Evolutionary conservation across 2,329 filamentous ascomycete species (phyloP), one percentile per base, ranked within the genome.

Genomic region (Cadophora sp.): DNA sequence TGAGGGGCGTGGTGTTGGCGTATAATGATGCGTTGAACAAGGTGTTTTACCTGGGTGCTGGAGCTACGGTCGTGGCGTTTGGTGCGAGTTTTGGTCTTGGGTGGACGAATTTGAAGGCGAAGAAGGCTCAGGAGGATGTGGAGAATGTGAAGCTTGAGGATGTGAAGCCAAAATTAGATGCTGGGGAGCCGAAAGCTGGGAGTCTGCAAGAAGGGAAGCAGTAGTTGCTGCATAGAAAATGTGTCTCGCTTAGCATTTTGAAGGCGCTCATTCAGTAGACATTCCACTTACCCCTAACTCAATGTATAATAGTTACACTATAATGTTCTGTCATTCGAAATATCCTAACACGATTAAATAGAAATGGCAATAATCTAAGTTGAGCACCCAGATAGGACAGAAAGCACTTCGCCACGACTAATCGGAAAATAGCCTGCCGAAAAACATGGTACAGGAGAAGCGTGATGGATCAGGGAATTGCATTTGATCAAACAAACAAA

Each of bases 1-100:
- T 85, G 0, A 62, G 72, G 0, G 76, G 76, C 4, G 81, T 83
- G 1, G 68, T 84, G 11, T 61, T 68, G 24, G 82, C 82, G 0
- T 85, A 84, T 69, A 77, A 80, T 7, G 75, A 77, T 24, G 79
- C 71, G 2, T 56, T 73, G 75, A 70, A 64, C 24, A 64, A 55
- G 27, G 65, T 65, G 31, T 73, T 71, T 67, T 71, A 71, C 67
- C 59, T 72, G 27, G 65, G 65, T 43, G 64, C 64, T 31, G 69
- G 59, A 29, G 67, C 59, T 12, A 56, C 67, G n/a, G 68, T 26
- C 11, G 64, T 59, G 4, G 64, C 58, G 9, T 67, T 71, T 27
- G 53, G 27, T 14, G 48, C 62, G 2, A 65, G 61, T 62, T 71
- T 62, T 37, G 71, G 71, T 6, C 60, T 73, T 48, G 71, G 71